phyloP scores from a whole-genome alignment of 1,139 yeast genomes.

The Debaryomyces udenii region DNA sequence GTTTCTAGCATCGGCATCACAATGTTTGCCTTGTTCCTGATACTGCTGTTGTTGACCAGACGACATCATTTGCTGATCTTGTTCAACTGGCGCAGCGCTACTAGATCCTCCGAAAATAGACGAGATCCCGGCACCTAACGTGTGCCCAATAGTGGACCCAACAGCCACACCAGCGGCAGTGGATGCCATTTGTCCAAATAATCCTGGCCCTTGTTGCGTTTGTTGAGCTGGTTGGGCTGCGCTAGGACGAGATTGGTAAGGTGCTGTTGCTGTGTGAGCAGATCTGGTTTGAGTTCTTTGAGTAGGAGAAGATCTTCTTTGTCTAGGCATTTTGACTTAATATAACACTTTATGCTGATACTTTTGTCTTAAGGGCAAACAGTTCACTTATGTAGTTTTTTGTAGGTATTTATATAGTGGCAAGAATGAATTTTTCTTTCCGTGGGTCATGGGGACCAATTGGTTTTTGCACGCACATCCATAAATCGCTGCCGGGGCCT shows the following conservation, averaged over 20 bases:
- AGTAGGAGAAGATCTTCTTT: slow-evolving; percentile 66
- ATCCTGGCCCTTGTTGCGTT: slow-evolving; percentile 62
- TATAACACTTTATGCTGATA: background rate
- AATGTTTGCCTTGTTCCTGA: slow-evolving; percentile 59
- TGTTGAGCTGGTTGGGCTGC: slow-evolving; percentile 46
- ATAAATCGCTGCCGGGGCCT: no score
- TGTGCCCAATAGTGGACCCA: slow-evolving; percentile 96
- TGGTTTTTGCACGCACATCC: background rate
- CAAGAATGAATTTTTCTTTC: slow-evolving; percentile 1
- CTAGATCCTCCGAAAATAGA: slow-evolving; percentile 86
- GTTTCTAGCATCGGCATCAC: slow-evolving; percentile 92
- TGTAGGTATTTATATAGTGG: slow-evolving; percentile 1
- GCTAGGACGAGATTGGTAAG: slow-evolving; percentile 41
- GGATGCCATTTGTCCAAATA: slow-evolving; percentile 96
- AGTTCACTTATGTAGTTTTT: no score
- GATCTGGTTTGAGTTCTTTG: slow-evolving; percentile 68
- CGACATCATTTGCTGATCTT: slow-evolving; percentile 42
- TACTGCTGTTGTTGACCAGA: slow-evolving; percentile 38
- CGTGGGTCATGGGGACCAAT: background rate
- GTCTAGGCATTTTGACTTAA: slow-evolving; percentile 55
- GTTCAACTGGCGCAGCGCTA: slow-evolving; percentile 54
- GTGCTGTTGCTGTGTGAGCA: slow-evolving; percentile 74
- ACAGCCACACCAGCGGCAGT: slow-evolving; percentile 99
- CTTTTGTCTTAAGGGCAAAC: no score
- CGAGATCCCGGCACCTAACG: slow-evolving; percentile 91